These are phyloP conservation scores for Pleurotus tuber-regium DNA, from an alignment of 768 basidiomycete genomes.

Conservation along the genomic window DNA sequence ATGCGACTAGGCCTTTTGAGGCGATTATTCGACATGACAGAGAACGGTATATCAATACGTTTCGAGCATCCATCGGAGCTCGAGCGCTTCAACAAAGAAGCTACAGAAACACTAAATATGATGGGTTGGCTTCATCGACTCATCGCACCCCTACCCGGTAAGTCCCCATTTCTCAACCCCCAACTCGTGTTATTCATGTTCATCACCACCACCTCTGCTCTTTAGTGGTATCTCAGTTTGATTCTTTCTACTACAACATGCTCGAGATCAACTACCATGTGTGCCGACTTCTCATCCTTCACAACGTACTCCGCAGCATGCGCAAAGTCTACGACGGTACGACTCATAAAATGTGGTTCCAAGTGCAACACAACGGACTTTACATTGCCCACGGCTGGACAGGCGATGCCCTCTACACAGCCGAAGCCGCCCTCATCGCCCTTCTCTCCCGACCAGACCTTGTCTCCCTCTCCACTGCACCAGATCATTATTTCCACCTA, in stretches of 20 bases:
- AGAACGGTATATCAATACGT: constrained; percentile 29
- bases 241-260: constrained; percentile 41
- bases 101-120: constrained; percentile 26
- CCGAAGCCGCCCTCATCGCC: constrained; percentile 34
- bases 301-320: constrained; percentile 32
- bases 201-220: background rate
- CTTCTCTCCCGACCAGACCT: constrained; percentile 31
- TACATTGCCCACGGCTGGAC: constrained; percentile 35
- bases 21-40: constrained; percentile 31
- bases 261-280: constrained; percentile 38
- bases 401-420: constrained; percentile 33
- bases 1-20: constrained; percentile 34
- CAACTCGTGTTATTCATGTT: background rate
- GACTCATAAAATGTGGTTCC: constrained; percentile 29
- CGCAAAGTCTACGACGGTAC: constrained; percentile 19
- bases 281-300: constrained; percentile 36
- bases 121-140: constrained; percentile 37
- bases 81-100: constrained; percentile 31
- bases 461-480: constrained; percentile 33
- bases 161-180: constrained; percentile 18
- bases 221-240: constrained; percentile 40
- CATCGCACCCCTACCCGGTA: constrained; percentile 37
- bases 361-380: constrained; percentile 29
- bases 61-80: constrained; percentile 26
- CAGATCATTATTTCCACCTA: constrained; percentile 32